phyloP scores from a whole-genome alignment of 139 green algal species.

The Coccomyxa sp. region DNA sequence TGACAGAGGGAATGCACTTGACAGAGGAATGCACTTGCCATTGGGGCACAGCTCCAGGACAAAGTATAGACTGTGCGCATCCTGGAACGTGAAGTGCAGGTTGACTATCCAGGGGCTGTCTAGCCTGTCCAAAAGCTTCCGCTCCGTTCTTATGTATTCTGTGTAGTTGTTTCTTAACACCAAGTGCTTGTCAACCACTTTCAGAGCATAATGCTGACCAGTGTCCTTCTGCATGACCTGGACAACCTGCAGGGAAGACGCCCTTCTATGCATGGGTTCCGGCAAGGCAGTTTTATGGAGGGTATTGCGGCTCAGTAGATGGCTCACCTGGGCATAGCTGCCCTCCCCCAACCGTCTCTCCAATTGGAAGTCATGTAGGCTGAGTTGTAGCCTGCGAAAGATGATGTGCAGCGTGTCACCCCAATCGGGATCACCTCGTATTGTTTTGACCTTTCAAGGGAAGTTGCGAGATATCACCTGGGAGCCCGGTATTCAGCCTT shows the following conservation, averaged over 20 bases:
- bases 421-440: no score
- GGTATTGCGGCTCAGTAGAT: background rate
- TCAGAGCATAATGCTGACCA: slow-evolving; percentile 53
- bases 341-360: slow-evolving; percentile 58
- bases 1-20: background rate
- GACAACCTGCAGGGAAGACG: background rate
- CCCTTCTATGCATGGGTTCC: background rate
- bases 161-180: slow-evolving; percentile 57
- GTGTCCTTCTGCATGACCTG: background rate
- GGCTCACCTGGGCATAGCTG: slow-evolving; percentile 59
- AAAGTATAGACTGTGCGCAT: slow-evolving; percentile 43
- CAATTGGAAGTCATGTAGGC: slow-evolving; percentile 57
- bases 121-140: slow-evolving; percentile 50
- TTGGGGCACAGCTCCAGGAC: slow-evolving; percentile 44
- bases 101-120: slow-evolving; percentile 47
- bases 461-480: background rate
- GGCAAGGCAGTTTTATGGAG: background rate
- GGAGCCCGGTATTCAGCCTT: background rate
- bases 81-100: slow-evolving; percentile 74
- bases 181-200: slow-evolving; percentile 67
- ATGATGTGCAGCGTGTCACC: no score
- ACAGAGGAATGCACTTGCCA: background rate
- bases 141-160: slow-evolving; percentile 52
- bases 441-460: background rate
- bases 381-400: slow-evolving; percentile 19